phyloP scores from a whole-genome alignment of 768 basidiomycete genomes.

The Dictyophora rubrovolvata region DNA sequence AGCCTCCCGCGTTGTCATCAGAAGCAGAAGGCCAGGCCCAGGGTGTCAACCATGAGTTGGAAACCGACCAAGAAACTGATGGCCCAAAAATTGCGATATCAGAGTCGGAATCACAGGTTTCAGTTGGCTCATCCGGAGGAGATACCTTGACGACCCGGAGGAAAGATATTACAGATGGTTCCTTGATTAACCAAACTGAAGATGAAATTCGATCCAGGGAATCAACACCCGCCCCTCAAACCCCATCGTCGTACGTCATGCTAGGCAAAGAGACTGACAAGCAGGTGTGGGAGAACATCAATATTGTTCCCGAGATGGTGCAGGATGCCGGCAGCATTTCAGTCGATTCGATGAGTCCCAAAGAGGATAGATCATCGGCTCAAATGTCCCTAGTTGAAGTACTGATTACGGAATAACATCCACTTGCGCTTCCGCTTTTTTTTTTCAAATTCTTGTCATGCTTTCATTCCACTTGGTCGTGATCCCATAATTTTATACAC shows the following conservation, averaged over 20 bases:
- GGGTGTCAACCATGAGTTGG: not conserved
- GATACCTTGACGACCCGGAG: not conserved
- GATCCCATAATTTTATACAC: not conserved
- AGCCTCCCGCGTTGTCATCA: not conserved
- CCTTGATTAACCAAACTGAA: not conserved
- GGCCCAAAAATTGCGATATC: not conserved
- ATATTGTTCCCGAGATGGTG: not conserved
- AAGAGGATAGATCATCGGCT: not conserved
- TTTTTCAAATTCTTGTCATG: not conserved
- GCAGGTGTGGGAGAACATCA: slow-evolving; percentile 4
- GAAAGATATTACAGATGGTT: not conserved
- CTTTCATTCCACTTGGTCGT: not conserved
- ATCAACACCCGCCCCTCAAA: slow-evolving; percentile 1
- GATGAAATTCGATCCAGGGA: not conserved
- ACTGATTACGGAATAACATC: slow-evolving; percentile 4
- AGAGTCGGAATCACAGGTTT: not conserved
- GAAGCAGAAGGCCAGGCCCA: not conserved
- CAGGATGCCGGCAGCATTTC: not conserved
- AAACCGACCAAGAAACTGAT: not conserved
- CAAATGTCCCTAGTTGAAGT: not conserved
- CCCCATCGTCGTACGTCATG: not conserved
- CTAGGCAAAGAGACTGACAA: not conserved
- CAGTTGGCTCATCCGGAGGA: not conserved
- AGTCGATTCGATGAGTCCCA: not conserved
- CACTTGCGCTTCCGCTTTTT: too few relatives aligned